phyloP scores from a whole-genome alignment of 1,284 basidiomycete species.

The Ganoderma boninense region DNA sequence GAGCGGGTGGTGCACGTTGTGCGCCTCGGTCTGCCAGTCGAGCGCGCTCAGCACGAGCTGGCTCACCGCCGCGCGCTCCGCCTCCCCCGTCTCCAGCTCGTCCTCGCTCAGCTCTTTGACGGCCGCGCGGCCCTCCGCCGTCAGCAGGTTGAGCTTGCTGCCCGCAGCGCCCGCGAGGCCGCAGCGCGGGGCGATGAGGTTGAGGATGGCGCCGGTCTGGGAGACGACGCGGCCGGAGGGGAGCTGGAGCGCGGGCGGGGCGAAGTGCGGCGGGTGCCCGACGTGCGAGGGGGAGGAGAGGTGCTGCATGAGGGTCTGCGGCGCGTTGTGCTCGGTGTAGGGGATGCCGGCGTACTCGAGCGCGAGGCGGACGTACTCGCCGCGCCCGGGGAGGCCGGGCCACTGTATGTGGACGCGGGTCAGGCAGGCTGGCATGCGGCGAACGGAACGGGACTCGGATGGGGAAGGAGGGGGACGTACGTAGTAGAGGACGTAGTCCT shows the following conservation, averaged over 20 bases:
- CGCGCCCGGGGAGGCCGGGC: slow-evolving; percentile 53
- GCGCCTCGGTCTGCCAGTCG: slow-evolving; percentile 53
- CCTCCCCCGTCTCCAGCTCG: slow-evolving; percentile 35
- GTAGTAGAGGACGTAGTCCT: slow-evolving; percentile 44
- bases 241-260: slow-evolving; percentile 47
- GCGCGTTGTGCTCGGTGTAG: slow-evolving; percentile 46
- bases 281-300: slow-evolving; percentile 31
- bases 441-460: neutral
- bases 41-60: slow-evolving; percentile 53
- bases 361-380: slow-evolving; percentile 55
- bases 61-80: slow-evolving; percentile 44
- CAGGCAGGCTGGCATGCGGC: neutral
- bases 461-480: slow-evolving; percentile 30
- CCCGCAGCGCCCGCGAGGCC: slow-evolving; percentile 43
- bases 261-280: slow-evolving; percentile 46
- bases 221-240: slow-evolving; percentile 44
- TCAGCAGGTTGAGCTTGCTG: slow-evolving; percentile 32
- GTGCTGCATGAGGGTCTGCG: slow-evolving; percentile 27
- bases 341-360: slow-evolving; percentile 50
- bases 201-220: slow-evolving; percentile 52
- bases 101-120: slow-evolving; percentile 29
- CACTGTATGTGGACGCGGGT: slow-evolving; percentile 33
- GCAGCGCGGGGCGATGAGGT: slow-evolving; percentile 51
- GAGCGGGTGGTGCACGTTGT: slow-evolving; percentile 50
- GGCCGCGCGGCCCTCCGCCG: slow-evolving; percentile 27